phyloP scores from a whole-genome alignment of 1,284 basidiomycete genomes.

The Ganoderma resinaceum region DNA sequence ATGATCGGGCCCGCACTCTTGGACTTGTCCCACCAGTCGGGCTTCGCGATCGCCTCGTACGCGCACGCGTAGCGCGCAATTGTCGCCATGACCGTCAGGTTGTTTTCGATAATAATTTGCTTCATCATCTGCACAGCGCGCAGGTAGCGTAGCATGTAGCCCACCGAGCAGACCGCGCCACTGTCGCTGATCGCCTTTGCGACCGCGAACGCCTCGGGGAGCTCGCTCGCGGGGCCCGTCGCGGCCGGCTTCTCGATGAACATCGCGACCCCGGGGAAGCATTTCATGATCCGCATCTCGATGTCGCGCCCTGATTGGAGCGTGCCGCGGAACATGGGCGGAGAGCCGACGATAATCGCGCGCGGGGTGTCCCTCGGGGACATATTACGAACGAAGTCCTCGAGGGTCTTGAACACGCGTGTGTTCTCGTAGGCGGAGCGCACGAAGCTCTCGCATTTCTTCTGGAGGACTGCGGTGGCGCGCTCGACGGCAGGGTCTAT shows the following conservation, averaged over 20 bases:
- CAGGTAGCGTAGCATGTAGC: slow-evolving; percentile 94
- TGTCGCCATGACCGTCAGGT: slow-evolving; percentile 97
- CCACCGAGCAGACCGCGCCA: slow-evolving; percentile 88
- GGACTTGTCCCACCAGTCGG: slow-evolving; percentile 98
- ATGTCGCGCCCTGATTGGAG: slow-evolving; percentile 83
- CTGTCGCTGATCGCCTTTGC: slow-evolving; percentile 73
- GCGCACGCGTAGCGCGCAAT: slow-evolving; percentile 96
- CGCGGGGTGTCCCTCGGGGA: slow-evolving; percentile 63
- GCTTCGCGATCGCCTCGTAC: slow-evolving; percentile 89
- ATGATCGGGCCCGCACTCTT: slow-evolving; percentile 92
- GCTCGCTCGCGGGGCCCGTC: slow-evolving; percentile 78
- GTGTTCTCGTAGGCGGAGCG: slow-evolving; percentile 93
- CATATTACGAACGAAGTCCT: slow-evolving; percentile 85
- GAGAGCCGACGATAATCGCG: slow-evolving; percentile 91
- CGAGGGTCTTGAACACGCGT: slow-evolving; percentile 86
- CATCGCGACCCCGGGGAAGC: slow-evolving; percentile 91
- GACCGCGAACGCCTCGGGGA: slow-evolving; percentile 72
- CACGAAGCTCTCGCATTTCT: slow-evolving; percentile 96
- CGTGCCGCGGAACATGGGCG: slow-evolving; percentile 92
- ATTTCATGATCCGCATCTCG: slow-evolving; percentile 88
- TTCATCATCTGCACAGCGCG: slow-evolving; percentile 99
- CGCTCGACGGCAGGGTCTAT: slow-evolving; percentile 92
- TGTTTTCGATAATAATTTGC: slow-evolving; percentile 93
- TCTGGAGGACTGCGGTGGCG: slow-evolving; percentile 81
- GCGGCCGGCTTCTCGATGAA: slow-evolving; percentile 97